phyloP scores from a whole-genome alignment of 768 basidiomycete genomes.

The Coprinopsis sp. region DNA sequence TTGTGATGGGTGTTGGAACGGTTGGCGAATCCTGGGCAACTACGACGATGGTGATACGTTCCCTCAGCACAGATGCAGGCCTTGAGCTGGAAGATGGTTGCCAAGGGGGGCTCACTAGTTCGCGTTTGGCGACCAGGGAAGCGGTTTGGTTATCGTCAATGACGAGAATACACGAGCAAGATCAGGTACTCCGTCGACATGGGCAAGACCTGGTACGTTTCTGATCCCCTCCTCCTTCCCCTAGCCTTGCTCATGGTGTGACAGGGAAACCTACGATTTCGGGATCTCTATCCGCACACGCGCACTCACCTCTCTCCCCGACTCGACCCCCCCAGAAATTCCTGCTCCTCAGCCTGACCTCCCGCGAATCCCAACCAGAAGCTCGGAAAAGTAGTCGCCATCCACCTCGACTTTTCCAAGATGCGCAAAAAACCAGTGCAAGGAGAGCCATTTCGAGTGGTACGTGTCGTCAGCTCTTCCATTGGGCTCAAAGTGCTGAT shows the following conservation, averaged over 20 bases:
- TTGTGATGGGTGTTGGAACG: slow-evolving; percentile 95
- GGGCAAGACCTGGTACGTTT: slow-evolving; percentile 71
- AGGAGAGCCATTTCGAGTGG: slow-evolving; percentile 80
- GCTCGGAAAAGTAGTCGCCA: slow-evolving; percentile 56
- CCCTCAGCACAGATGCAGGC: slow-evolving; percentile 84
- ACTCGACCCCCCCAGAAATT: slow-evolving; percentile 97
- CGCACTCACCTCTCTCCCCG: slow-evolving; percentile 83
- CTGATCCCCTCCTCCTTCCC: slow-evolving; percentile 2
- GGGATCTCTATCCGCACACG: slow-evolving; percentile 68
- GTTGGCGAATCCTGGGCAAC: slow-evolving; percentile 61
- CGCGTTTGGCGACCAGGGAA: slow-evolving; percentile 90
- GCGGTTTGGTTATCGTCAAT: slow-evolving; percentile 74
- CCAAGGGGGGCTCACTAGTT: slow-evolving; percentile 79
- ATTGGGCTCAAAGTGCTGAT: slow-evolving; percentile 82
- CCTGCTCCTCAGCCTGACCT: slow-evolving; percentile 75
- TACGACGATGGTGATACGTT: slow-evolving; percentile 94
- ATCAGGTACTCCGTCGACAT: slow-evolving; percentile 79
- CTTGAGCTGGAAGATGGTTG: slow-evolving; percentile 76
- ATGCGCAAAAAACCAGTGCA: slow-evolving; percentile 67
- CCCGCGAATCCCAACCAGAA: slow-evolving; percentile 52
- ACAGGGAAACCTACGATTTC: slow-evolving; percentile 67
- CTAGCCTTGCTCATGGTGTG: neutral
- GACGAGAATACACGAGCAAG: slow-evolving; percentile 74
- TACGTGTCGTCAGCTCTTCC: slow-evolving; percentile 74
- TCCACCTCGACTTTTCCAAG: slow-evolving; percentile 80